Evolutionary conservation across 2,329 filamentous ascomycete genomes (phyloP), one percentile per base, ranked within the genome.

Genomic region (Pseudogymnoascus sp.): DNA sequence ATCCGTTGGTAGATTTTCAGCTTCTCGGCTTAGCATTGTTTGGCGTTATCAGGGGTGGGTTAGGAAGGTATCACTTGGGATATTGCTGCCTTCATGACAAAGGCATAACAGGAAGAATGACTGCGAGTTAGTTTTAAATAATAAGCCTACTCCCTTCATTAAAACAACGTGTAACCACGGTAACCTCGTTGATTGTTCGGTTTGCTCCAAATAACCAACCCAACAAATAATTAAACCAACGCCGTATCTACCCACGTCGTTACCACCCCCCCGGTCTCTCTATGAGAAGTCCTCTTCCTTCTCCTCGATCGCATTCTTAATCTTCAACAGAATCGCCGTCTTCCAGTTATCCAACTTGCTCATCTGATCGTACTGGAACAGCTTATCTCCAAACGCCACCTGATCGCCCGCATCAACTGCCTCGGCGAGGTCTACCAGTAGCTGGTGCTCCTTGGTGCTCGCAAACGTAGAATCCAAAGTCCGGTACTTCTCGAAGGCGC

Each of bases 321-420:
- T 83, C 69, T 87, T 84, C 71, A 96, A 78, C 66, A 96, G 76
- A 63, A 96, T 79, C 33, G 88, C 90, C 60, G 90, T 96, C 88
- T 97, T 96, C 93, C 93, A 97, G 80, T 93, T 95, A 74, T 97
- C 93, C 71, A 97, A 79, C 81, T 95, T 95, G 78, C 88, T 95
- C 78, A 96, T 82, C 79, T 96, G 90, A 75, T 97, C 92, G 73
- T 86, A 97, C 74, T 93, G 87, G 80, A 89, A 96, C 66, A 95
- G 77, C 75, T 93, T 92, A 72, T 96, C 91, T 21, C 88, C 85
- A 71, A 96, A 97, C 65, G 83, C 81, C 70, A 96, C 91, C 74
- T 89, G 88, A 70, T 96, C 90, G 62, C 88, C 87, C 33, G 85
- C 82, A 72, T 95, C 88, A 63, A 96, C 82, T 3, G 90, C 85